Evolutionary conservation across 352 stramenopile genomes (phyloP), one percentile per base, ranked within the genome.

Genomic region (Globisporangium cystogenes): DNA sequence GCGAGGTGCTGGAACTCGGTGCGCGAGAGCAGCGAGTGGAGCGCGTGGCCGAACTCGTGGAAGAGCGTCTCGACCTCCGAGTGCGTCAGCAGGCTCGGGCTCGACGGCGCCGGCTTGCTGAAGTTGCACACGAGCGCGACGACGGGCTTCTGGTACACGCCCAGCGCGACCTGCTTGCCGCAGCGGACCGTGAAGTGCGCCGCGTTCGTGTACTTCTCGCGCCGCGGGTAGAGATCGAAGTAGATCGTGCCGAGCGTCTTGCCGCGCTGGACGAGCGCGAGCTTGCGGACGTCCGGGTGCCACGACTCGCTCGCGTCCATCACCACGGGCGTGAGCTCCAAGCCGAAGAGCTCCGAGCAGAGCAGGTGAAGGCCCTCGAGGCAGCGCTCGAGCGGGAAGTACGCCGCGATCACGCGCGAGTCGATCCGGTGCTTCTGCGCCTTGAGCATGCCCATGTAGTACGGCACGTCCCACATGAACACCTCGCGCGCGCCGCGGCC

Each of bases 1-100:
- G 87, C 96, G 18, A 99, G 60, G 59, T 99, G 97, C 76, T 99
- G 97, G 60, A 98, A 99, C 51, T 96, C 85, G 7, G 96, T 99
- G 23, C 84, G 77, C 33, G 89, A 98, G 8, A 99, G 70, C 36
- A 99, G 65, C 18, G 96, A 98, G 70, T 99, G 96, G 62, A 99
- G 79, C 23, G 92, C 96, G 65, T 99, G 96, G 51, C 97, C 96
- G 57, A 97, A 97, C 72, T 97, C 90, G 53, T 98, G 94, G 71
- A 98, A 98, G 12, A 98, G 70, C 31, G 93, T 98, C 71, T 98
- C 91, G 40, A 99, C 95, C 64, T 99, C 96, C 26, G 66, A 66
- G 27, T 74, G 80, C 74, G 76, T 86, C 48, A 94, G 51, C 27
- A 94, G 72, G 5, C 76, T 87, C 5, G 83, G 83, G 21, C 75